Evolutionary conservation across 1,139 yeast species (phyloP), one percentile per base, ranked within the genome.

Genomic region (Ashbya aceris): DNA sequence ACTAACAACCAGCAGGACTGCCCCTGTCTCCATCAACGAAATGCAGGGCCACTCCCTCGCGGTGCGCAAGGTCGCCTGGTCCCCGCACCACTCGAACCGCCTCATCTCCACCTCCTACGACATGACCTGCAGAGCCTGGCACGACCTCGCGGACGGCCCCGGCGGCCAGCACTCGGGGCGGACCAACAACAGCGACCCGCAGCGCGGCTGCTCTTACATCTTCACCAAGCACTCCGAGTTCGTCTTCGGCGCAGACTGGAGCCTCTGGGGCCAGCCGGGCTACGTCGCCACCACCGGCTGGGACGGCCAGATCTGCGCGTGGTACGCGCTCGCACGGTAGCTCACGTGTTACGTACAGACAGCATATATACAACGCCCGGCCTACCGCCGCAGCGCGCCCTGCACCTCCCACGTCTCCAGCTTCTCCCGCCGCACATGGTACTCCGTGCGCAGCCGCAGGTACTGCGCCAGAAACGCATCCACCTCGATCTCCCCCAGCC

Each of bases 271-370:
- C 8, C 79, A 81, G 50, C 94, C 93, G 3, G 97, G 96, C 1
- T 89, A 94, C 86, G 89, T 83, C 13, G 95, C 94, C 8, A 79
- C 95, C 20, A 82, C 91, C 0, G 96, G 96, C 1, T 91, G 96
- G 96, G 98, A 91, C 65, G 95, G 91, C 56, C 86, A 84, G 83
- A 81, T 87, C 8, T 79, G 82, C 56, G 73, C 91, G n/a, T 91
- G 95, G 95, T 87, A 83, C 54, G 72, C 79, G 4, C 73, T 76
- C 27, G 36, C 32, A 3, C 40, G 37, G 33, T 40, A 34, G 33
- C 6, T 8, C 53, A 57, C 76, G 43, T 39, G 43, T 39, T 67
- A 29, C 33, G 36, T 20, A 23, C 31, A 29, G 11, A 17, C 10
- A 30, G 10, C 14, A 37, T 29, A 29, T 6, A 29, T 29, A 29